Conservation (phyloP, 768 basidiomycete genomes). For the Boletus sensibilis region DNA sequence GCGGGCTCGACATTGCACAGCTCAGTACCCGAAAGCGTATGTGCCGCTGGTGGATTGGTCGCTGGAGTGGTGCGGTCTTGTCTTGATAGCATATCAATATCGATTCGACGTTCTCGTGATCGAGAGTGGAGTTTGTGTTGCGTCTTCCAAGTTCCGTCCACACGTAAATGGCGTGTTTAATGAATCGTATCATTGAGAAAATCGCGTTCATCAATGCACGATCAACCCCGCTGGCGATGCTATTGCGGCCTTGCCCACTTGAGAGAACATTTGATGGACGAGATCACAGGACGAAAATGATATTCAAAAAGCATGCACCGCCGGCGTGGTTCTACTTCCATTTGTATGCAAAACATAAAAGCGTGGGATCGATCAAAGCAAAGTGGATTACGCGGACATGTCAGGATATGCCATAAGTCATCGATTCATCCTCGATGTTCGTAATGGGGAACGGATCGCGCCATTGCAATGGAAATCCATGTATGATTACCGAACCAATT, state of each 20-base stretch:
- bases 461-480: too few species aligned
- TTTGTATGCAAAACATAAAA: neutral
- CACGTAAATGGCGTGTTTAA: neutral
- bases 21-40: constrained; percentile 53
- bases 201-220: neutral
- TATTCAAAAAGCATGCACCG: too few species aligned
- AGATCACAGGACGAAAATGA: too few species aligned
- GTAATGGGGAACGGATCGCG: neutral
- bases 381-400: neutral
- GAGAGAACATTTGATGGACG: neutral
- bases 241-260: neutral
- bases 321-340: too few species aligned
- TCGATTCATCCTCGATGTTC: neutral
- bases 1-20: constrained; percentile 45
- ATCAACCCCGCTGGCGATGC: neutral
- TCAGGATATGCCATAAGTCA: too few species aligned
- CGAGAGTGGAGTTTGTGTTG: neutral
- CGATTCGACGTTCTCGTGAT: neutral
- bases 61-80: constrained; percentile 33
- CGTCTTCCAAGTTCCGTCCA: neutral
- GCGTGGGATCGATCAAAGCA: neutral
- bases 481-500: too few species aligned
- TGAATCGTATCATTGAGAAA: neutral
- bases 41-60: constrained; percentile 65
- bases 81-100: neutral